Evolutionary conservation across 306 rosid genomes (phyloP).

Genomic region (Sicyos baderoa): DNA sequence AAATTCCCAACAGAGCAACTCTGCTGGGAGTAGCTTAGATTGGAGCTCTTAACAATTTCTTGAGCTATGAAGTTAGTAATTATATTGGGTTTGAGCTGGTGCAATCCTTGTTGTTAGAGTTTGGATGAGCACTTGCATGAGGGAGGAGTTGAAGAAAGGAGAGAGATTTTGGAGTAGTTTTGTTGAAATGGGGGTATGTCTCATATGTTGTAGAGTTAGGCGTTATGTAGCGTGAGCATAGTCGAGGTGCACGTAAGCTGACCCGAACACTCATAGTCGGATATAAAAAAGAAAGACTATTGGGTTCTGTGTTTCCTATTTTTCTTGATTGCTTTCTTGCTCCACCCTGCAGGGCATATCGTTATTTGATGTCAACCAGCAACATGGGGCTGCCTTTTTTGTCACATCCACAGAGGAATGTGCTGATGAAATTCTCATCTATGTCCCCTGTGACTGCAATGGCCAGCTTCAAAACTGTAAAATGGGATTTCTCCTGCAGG

Average conservation of each 20-base stretch:
- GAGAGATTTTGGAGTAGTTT: no score
- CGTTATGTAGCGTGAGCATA: no score
- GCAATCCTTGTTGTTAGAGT: no score
- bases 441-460: slow-evolving; percentile 26
- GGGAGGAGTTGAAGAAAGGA: no score
- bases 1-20: not conserved
- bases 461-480: slow-evolving; percentile 2
- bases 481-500: slow-evolving; percentile 20
- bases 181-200: no score
- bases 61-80: not conserved
- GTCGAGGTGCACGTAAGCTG: no score
- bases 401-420: slow-evolving; percentile 26
- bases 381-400: slow-evolving; percentile 32
- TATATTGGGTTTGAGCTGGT: no score
- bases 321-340: not conserved
- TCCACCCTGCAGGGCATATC: not conserved
- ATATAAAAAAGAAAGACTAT: not conserved
- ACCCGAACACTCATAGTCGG: no score
- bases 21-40: not conserved
- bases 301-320: slow-evolving; percentile 1
- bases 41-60: not conserved
- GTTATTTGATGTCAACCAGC: slow-evolving; percentile 33
- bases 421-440: slow-evolving; percentile 23
- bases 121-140: no score
- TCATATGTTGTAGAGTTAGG: no score